phyloP scores from a whole-genome alignment of 108 stramenopile genomes.

The Discostella pseudostelligera region DNA sequence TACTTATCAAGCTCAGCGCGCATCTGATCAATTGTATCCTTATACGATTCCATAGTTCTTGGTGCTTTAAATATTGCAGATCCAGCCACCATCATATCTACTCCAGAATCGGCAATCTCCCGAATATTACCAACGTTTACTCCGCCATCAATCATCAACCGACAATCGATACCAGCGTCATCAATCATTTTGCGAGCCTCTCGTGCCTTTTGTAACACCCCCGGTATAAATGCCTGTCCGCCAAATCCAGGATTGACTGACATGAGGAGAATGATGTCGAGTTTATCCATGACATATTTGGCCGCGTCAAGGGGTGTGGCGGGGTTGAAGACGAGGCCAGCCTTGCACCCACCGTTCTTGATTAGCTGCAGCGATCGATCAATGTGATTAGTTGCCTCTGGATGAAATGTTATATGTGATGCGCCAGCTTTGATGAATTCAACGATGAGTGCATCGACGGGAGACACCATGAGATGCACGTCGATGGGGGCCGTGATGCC shows the following conservation, averaged over 20 bases:
- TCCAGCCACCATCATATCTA: slow-evolving; percentile 99
- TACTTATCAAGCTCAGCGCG: slow-evolving; percentile 80
- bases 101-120: slow-evolving; percentile 96
- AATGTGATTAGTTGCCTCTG: slow-evolving; percentile 94
- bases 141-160: slow-evolving; percentile 96
- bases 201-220: slow-evolving; percentile 87
- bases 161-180: slow-evolving; percentile 93
- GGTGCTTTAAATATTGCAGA: slow-evolving; percentile 96
- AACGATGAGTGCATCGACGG: slow-evolving; percentile 89
- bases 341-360: slow-evolving; percentile 93
- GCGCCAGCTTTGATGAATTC: slow-evolving; percentile 97
- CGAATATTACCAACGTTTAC: slow-evolving; percentile 93
- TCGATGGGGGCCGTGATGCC: slow-evolving; percentile 98
- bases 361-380: slow-evolving; percentile 96
- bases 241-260: slow-evolving; percentile 98
- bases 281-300: slow-evolving; percentile 95
- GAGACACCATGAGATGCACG: slow-evolving; percentile 98
- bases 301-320: slow-evolving; percentile 88
- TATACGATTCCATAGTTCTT: slow-evolving; percentile 94
- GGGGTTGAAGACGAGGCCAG: slow-evolving; percentile 98
- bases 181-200: slow-evolving; percentile 97
- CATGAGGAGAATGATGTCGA: slow-evolving; percentile 98
- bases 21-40: slow-evolving; percentile 94
- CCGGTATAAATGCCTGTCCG: slow-evolving; percentile 96
- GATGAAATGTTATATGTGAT: slow-evolving; percentile 99